Evolutionary conservation across 2,329 filamentous ascomycete species (phyloP).

Genomic region (Botrytis fragariae): DNA sequence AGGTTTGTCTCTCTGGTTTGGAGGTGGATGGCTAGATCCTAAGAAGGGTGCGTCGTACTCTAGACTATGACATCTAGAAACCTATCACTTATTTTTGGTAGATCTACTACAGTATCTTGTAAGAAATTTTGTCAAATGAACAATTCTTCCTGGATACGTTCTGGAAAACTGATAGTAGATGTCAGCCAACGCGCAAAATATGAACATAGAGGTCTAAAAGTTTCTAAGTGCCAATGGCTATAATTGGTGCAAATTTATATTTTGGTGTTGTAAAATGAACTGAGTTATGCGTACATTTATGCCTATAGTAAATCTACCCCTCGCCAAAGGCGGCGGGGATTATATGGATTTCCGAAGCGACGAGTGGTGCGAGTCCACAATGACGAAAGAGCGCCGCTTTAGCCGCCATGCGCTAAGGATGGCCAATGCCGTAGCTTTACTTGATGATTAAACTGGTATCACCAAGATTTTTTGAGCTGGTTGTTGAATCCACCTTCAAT

Average conservation of each 20-base stretch:
- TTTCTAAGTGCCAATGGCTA: background rate
- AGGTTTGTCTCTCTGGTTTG: too few relatives aligned
- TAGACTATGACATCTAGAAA: background rate
- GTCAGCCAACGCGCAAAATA: background rate
- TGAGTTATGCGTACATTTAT: background rate
- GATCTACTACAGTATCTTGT: background rate
- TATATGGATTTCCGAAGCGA: background rate
- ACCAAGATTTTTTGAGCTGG: slow-evolving; percentile 23
- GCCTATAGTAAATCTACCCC: background rate
- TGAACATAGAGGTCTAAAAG: too few relatives aligned
- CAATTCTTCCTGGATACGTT: background rate
- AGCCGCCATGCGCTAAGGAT: background rate
- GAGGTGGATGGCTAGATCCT: background rate
- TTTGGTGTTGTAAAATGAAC: background rate
- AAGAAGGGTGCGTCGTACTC: background rate
- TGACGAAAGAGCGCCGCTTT: slow-evolving; percentile 22
- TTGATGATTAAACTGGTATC: slow-evolving; percentile 22
- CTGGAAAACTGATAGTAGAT: background rate
- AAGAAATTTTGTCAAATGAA: background rate
- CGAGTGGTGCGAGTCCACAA: background rate
- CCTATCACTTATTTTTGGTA: background rate
- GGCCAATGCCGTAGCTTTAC: slow-evolving; percentile 26
- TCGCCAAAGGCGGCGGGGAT: slow-evolving; percentile 16
- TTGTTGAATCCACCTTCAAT: slow-evolving; percentile 19
- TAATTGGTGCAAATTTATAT: background rate